Percentiles rank a stretch among this genome's conserved stretches.
These are phyloP conservation scores for Candida ascalaphidarum DNA, from an alignment of 805 yeast species.

Conservation along the genomic window DNA sequence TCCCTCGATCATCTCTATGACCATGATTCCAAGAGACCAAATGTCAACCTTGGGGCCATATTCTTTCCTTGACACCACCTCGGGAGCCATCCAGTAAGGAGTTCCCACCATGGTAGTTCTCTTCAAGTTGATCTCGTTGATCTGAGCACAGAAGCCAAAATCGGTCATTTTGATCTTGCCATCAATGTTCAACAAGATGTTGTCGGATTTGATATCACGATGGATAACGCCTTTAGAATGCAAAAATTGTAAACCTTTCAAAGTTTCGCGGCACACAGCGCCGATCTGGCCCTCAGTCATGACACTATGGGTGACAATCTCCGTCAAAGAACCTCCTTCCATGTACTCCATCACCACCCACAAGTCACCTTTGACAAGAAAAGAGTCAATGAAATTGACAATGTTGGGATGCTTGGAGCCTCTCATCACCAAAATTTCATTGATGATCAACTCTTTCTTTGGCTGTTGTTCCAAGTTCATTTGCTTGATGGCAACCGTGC, in stretches of 20 bases:
- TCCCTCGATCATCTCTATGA: conserved; percentile 97
- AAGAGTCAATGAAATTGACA: conserved; percentile 90
- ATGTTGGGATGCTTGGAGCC: conserved; percentile 91
- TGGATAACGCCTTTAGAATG: conserved; percentile 92
- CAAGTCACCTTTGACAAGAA: conserved; percentile 72
- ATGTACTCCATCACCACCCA: conserved; percentile 99
- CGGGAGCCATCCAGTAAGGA: conserved; percentile 99
- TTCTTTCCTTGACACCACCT: conserved; percentile 88
- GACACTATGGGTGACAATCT: conserved; percentile 82
- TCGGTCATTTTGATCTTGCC: conserved; percentile 95
- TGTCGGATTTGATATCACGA: conserved; percentile 93
- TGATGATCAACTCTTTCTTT: conserved; percentile 87
- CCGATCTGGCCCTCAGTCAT: conserved; percentile 94
- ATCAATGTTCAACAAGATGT: conserved; percentile 68
- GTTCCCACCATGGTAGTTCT: conserved; percentile 99
- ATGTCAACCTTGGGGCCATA: conserved; percentile 96
- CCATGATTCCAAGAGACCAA: conserved; percentile 98
- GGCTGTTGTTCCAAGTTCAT: conserved; percentile 95
- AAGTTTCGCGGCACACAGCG: conserved; percentile 86
- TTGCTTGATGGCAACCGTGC: conserved; percentile 86
- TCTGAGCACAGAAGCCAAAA: conserved; percentile 93
- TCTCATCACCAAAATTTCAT: conserved; percentile 94
- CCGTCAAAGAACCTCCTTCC: conserved; percentile 98
- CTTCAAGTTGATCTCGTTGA: conserved; percentile 62
- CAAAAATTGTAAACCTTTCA: conserved; percentile 76